These are phyloP conservation scores for Cryptococcus sp. DNA, from an alignment of 1,284 basidiomycete species.

Conservation along the genomic window DNA sequence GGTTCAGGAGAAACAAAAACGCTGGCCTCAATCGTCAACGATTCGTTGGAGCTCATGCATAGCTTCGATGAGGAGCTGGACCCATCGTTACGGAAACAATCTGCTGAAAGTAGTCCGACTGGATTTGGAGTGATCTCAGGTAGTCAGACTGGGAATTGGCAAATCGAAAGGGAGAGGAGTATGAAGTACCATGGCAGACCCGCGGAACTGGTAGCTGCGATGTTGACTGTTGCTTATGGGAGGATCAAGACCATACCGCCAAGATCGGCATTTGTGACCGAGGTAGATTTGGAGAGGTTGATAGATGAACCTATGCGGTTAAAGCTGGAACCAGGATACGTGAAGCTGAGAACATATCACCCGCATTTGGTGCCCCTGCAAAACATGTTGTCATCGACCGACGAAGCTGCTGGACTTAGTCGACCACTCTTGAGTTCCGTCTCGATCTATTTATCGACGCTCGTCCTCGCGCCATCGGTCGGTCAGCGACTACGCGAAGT, in stretches of 20 bases:
- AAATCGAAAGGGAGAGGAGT: constrained; percentile 6
- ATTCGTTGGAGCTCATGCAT: constrained; percentile 26
- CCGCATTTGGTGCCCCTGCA: constrained; percentile 35
- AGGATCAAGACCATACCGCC: not conserved
- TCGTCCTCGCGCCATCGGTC: constrained; percentile 17
- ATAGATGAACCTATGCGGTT: constrained; percentile 18
- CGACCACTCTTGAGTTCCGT: constrained; percentile 24
- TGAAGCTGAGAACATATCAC: constrained; percentile 33
- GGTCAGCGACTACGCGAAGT: constrained; percentile 12
- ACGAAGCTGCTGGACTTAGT: constrained; percentile 3
- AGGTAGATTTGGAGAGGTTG: constrained; percentile 26
- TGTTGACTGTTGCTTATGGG: constrained; percentile 35
- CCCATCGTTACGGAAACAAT: not conserved
- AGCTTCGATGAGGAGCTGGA: constrained; percentile 10
- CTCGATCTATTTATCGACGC: constrained; percentile 27
- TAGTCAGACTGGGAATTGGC: not conserved
- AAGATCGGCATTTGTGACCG: constrained; percentile 12
- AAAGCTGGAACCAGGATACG: constrained; percentile 28
- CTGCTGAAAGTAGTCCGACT: not conserved
- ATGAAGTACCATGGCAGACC: constrained; percentile 38
- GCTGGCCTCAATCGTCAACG: not conserved
- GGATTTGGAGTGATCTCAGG: constrained; percentile 6
- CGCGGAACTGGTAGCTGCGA: constrained; percentile 30
- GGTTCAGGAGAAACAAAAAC: constrained; percentile 15
- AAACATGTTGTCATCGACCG: constrained; percentile 17